phyloP scores from a whole-genome alignment of 345 rosid genomes.

The Brassica juncea region DNA sequence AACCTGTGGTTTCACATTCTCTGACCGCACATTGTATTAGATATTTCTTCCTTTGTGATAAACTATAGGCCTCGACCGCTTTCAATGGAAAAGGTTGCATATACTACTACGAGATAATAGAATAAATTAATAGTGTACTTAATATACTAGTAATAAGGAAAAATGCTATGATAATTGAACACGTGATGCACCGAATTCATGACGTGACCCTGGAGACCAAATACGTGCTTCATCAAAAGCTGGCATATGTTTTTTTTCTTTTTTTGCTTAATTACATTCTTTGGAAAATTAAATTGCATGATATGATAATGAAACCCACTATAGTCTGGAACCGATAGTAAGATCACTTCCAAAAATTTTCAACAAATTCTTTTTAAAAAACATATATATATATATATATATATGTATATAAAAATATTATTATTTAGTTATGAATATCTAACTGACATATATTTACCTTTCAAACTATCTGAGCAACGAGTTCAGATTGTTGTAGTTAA shows the following conservation, averaged over 20 bases:
- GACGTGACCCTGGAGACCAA: constrained; percentile 13
- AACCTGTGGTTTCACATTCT: constrained; percentile 28
- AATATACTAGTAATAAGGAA: neutral
- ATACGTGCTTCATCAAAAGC: constrained; percentile 21
- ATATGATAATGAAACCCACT: no score
- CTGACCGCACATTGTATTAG: constrained; percentile 18
- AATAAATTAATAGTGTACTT: neutral
- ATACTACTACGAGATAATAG: neutral
- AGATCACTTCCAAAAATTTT: no score
- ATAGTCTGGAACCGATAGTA: no score
- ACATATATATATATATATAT: no score
- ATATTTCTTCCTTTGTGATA: neutral
- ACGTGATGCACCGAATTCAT: constrained; percentile 37
- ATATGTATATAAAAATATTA: no score
- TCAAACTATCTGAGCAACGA: neutral
- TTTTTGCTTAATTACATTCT: no score
- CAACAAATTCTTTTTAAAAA: no score
- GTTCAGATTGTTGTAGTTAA: neutral
- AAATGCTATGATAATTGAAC: constrained; percentile 13
- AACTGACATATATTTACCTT: constrained; percentile 5
- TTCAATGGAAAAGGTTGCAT: neutral
- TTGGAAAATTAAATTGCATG: no score
- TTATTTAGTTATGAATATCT: no score
- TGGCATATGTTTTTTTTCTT: neutral
- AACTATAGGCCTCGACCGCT: constrained; percentile 9